Percentiles rank a stretch among this genome's conserved stretches.
Evolutionary conservation across 495 filamentous ascomycete genomes (phyloP).

Genomic region (Apodospora peruviana): DNA sequence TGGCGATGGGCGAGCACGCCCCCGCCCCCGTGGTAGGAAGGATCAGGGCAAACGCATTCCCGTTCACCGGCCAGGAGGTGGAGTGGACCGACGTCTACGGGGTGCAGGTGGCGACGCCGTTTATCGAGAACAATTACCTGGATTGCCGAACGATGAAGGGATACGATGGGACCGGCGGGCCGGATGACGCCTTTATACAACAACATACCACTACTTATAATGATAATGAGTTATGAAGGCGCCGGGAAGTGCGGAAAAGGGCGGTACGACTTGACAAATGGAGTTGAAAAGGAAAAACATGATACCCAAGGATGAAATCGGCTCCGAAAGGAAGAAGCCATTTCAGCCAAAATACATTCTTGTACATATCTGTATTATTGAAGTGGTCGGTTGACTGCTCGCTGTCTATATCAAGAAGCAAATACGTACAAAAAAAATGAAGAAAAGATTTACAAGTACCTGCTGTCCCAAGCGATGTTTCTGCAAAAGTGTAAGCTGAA

Average conservation of each 20-base stretch:
- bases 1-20: slow-evolving; percentile 23
- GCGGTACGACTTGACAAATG: too few species aligned
- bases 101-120: slow-evolving; percentile 35
- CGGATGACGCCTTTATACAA: slow-evolving; percentile 14
- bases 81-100: slow-evolving; percentile 29
- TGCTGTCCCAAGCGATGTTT: too few species aligned
- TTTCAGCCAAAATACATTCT: not conserved
- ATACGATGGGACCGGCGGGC: slow-evolving; percentile 22
- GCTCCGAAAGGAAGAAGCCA: not conserved
- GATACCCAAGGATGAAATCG: not conserved
- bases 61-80: slow-evolving; percentile 14
- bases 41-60: slow-evolving; percentile 24
- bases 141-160: slow-evolving; percentile 27
- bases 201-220: not conserved
- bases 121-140: slow-evolving; percentile 37
- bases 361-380: not conserved
- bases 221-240: slow-evolving; percentile 4
- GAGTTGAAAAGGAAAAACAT: not conserved
- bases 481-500: too few species aligned
- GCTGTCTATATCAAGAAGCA: too few species aligned
- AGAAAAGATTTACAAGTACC: too few species aligned
- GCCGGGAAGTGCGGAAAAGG: not conserved
- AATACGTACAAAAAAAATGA: too few species aligned
- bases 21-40: slow-evolving; percentile 25
- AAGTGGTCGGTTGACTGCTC: too few species aligned